These are phyloP conservation scores for Arctium minus DNA, from an alignment of 129 eudicot genomes.

Conservation along the genomic window DNA sequence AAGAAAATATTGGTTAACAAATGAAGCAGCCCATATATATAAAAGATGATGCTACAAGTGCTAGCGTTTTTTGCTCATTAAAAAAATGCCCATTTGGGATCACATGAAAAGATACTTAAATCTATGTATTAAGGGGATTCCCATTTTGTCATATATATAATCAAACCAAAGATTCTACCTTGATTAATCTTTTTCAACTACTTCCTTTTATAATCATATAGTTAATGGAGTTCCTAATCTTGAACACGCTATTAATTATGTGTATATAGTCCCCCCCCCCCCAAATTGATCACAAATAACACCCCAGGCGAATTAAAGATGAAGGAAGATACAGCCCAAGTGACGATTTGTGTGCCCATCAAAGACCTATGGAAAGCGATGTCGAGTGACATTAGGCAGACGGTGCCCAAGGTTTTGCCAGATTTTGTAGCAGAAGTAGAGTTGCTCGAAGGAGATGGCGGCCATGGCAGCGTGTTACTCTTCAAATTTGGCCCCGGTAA, in stretches of 20 bases:
- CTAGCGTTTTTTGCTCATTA: too few species aligned
- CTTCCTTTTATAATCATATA: background rate
- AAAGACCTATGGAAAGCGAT: conserved; percentile 34
- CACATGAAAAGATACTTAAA: background rate
- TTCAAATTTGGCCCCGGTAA: conserved; percentile 37
- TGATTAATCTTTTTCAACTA: background rate
- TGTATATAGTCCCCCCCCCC: background rate
- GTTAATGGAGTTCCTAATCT: background rate
- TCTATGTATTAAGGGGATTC: background rate
- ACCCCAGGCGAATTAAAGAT: background rate
- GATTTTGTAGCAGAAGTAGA: conserved; percentile 16
- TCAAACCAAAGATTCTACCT: background rate
- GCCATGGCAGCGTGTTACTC: conserved; percentile 39
- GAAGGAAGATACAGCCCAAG: conserved; percentile 33
- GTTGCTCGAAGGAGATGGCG: conserved; percentile 50
- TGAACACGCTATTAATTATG: background rate
- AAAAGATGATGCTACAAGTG: too few species aligned
- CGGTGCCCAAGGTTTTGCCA: conserved; percentile 11
- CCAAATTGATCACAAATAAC: too few species aligned
- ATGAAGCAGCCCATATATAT: too few species aligned
- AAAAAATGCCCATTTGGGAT: too few species aligned
- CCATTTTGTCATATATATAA: background rate
- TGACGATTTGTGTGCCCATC: conserved; percentile 29
- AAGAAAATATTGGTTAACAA: too few species aligned
- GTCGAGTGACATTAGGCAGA: conserved; percentile 16